phyloP scores from a whole-genome alignment of 257 asterid genomes.

The Lycium ferocissimum region DNA sequence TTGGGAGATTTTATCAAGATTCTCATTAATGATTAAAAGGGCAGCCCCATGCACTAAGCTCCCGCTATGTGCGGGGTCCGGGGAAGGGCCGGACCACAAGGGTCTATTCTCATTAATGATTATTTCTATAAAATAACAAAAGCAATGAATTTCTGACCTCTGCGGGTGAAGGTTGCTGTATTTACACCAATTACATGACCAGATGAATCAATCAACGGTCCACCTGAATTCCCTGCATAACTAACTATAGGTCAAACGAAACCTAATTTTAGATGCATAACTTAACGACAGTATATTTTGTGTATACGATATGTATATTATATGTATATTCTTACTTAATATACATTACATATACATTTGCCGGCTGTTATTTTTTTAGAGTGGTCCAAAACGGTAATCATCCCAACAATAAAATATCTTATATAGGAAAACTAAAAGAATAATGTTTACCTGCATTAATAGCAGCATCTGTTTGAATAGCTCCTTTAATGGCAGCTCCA shows the following conservation, averaged over 20 bases:
- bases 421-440: not conserved
- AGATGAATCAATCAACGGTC: constrained; percentile 76
- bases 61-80: no score
- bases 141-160: constrained; percentile 48
- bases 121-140: not conserved
- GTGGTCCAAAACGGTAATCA: no score
- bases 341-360: no score
- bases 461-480: constrained; percentile 94
- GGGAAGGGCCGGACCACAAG: no score
- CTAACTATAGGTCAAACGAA: constrained; percentile 15
- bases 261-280: not conserved
- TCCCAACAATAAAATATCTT: not conserved
- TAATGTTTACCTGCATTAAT: constrained; percentile 74
- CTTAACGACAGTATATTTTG: not conserved
- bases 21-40: not conserved
- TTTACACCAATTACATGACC: constrained; percentile 92
- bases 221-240: constrained; percentile 85
- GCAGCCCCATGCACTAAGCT: no score
- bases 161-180: constrained; percentile 91
- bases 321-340: no score
- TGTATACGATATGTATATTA: no score
- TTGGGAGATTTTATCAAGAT: not conserved
- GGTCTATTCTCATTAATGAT: not conserved
- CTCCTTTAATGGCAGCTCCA: constrained; percentile 86
- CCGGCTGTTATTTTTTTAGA: no score